phyloP scores from a whole-genome alignment of 352 stramenopile genomes.

The Phytophthora brassicae region DNA sequence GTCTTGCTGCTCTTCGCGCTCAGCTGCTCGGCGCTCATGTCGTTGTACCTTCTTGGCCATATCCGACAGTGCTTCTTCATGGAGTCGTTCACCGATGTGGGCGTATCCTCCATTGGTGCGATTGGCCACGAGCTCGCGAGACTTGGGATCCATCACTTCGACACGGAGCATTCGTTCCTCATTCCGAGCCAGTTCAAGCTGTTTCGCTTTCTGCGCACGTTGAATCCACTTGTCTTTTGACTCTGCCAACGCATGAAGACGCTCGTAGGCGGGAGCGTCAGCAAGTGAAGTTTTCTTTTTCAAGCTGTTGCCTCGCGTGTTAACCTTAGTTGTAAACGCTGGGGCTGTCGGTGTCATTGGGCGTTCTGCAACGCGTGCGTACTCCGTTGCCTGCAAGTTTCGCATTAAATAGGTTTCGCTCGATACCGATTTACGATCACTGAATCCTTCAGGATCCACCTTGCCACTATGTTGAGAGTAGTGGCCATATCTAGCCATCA shows the following conservation, averaged over 20 bases:
- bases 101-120: conserved; percentile 55
- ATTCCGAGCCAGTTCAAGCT: conserved; percentile 51
- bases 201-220: conserved; percentile 67
- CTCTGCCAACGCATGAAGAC: conserved; percentile 69
- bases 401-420: conserved; percentile 37
- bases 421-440: conserved; percentile 9
- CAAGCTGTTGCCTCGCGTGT: conserved; percentile 11
- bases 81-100: conserved; percentile 71
- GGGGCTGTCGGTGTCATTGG: conserved; percentile 10
- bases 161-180: conserved; percentile 38
- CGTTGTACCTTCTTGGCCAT: conserved; percentile 63
- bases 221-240: conserved; percentile 76
- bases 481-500: conserved; percentile 78
- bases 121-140: conserved; percentile 53
- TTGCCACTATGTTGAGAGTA: conserved; percentile 71
- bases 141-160: conserved; percentile 65
- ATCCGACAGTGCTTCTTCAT: conserved; percentile 70
- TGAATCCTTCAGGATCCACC: conserved; percentile 31
- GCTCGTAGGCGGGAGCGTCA: conserved; percentile 49
- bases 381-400: conserved; percentile 41
- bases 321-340: conserved; percentile 23
- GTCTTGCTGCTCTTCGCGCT: conserved; percentile 54
- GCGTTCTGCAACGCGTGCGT: conserved; percentile 23
- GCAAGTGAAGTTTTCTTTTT: conserved; percentile 42
- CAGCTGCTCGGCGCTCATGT: conserved; percentile 38